phyloP scores from a whole-genome alignment of 2,329 filamentous ascomycete genomes.

The Hypoxylon sp. region DNA sequence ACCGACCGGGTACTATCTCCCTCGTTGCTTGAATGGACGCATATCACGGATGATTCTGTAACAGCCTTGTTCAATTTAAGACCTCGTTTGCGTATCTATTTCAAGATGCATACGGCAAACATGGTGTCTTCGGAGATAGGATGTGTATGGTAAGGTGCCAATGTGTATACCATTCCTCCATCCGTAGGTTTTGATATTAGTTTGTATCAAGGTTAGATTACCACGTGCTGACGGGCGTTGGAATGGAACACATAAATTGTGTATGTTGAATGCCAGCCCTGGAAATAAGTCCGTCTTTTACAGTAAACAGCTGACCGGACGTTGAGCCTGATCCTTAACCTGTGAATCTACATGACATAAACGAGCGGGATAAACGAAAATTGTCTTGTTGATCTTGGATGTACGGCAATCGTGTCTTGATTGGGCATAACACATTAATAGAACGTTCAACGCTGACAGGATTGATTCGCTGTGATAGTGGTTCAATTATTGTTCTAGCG shows the following conservation, averaged over 20 bases:
- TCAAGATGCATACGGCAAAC: constrained; percentile 20
- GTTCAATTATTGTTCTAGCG: constrained; percentile 22
- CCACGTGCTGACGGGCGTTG: constrained; percentile 25
- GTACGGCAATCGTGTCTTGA: constrained; percentile 22
- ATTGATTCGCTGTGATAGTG: constrained; percentile 12
- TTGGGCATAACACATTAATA: constrained; percentile 14
- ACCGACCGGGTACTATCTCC: constrained; percentile 9
- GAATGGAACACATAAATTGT: constrained; percentile 13
- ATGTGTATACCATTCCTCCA: constrained; percentile 18
- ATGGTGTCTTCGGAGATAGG: constrained; percentile 19
- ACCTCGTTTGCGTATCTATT: constrained; percentile 23
- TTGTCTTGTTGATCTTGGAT: constrained; percentile 12
- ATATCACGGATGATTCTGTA: constrained; percentile 22
- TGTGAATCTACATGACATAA: constrained; percentile 17
- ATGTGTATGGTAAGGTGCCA: constrained; percentile 2
- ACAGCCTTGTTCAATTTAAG: constrained; percentile 19
- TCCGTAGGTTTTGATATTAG: constrained; percentile 27
- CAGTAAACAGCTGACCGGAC: constrained; percentile 28
- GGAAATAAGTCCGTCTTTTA: constrained; percentile 25
- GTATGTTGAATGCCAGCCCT: constrained; percentile 28
- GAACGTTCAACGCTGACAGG: constrained; percentile 15
- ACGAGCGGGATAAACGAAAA: constrained; percentile 12
- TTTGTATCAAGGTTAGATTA: constrained; percentile 28
- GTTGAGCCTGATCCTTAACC: constrained; percentile 23
- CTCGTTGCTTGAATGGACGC: constrained; percentile 10